Evolutionary conservation across 2,329 filamentous ascomycete genomes (phyloP).

Genomic region (Hirsutella minnesotensis): DNA sequence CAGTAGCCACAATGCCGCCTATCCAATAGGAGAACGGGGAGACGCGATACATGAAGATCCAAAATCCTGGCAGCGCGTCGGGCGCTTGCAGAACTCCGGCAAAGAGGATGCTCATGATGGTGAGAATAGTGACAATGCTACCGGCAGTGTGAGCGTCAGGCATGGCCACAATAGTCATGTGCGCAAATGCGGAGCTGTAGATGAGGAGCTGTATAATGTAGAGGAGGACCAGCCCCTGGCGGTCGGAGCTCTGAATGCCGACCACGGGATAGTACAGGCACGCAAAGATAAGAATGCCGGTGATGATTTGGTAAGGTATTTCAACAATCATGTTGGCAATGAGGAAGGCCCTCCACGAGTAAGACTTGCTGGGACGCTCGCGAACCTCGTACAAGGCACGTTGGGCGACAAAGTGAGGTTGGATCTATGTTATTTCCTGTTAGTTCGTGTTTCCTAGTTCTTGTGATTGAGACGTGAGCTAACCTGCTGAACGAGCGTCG

Average conservation of each 20-base stretch:
- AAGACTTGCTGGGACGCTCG: slow-evolving; percentile 61
- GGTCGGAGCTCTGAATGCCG: slow-evolving; percentile 35
- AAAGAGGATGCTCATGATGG: slow-evolving; percentile 48
- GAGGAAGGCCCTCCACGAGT: slow-evolving; percentile 66
- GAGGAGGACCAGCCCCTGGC: slow-evolving; percentile 54
- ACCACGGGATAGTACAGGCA: slow-evolving; percentile 57
- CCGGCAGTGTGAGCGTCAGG: slow-evolving; percentile 57
- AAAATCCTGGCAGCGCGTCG: slow-evolving; percentile 52
- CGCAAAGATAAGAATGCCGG: slow-evolving; percentile 50
- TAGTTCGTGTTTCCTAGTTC: too few species aligned
- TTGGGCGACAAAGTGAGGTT: slow-evolving; percentile 66
- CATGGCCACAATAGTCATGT: slow-evolving; percentile 61
- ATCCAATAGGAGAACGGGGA: slow-evolving; percentile 60
- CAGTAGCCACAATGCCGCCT: slow-evolving; percentile 53
- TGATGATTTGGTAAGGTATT: slow-evolving; percentile 57
- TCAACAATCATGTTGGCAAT: slow-evolving; percentile 61
- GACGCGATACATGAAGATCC: slow-evolving; percentile 63
- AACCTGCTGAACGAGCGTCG: slow-evolving; percentile 51
- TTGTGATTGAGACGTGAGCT: background rate
- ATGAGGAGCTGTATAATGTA: slow-evolving; percentile 56
- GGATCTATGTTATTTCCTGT: too few species aligned
- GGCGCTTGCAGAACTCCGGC: slow-evolving; percentile 52
- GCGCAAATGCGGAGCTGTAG: slow-evolving; percentile 60
- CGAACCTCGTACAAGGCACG: slow-evolving; percentile 66
- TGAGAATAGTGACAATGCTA: slow-evolving; percentile 47